These are phyloP conservation scores for Pichia sporocuriosa DNA, from an alignment of 805 yeast genomes.

Conservation along the genomic window DNA sequence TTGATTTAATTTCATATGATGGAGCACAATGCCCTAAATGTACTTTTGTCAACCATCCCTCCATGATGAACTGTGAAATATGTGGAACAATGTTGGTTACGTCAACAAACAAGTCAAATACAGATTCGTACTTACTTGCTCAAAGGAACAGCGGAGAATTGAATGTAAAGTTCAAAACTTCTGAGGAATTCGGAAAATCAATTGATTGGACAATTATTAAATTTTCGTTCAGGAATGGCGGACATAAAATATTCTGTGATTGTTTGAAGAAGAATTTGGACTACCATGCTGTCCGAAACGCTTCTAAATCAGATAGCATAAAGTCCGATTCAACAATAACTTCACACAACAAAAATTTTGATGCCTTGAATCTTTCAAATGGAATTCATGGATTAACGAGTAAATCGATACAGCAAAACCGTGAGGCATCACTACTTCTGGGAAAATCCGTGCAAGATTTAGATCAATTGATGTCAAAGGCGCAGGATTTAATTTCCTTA, in stretches of 20 bases:
- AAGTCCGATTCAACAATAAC: constrained; percentile 1
- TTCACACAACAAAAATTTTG: not conserved
- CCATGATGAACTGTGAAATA: constrained; percentile 73
- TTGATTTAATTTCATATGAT: constrained; percentile 22
- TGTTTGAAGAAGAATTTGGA: constrained; percentile 46
- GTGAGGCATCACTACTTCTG: constrained; percentile 54
- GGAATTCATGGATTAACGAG: constrained; percentile 72
- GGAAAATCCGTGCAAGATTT: constrained; percentile 69
- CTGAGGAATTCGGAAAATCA: constrained; percentile 10
- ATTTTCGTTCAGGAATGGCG: constrained; percentile 70
- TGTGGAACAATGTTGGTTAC: constrained; percentile 57
- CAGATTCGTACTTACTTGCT: constrained; percentile 14
- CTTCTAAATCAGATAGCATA: not conserved
- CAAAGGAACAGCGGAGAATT: not conserved
- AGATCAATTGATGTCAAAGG: constrained; percentile 69
- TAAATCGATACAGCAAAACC: constrained; percentile 45
- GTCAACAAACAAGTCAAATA: not conserved
- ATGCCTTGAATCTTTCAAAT: not conserved
- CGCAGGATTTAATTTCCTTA: constrained; percentile 60
- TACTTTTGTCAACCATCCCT: constrained; percentile 76
- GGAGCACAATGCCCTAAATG: constrained; percentile 40
- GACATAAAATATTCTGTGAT: constrained; percentile 48
- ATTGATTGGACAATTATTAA: constrained; percentile 39
- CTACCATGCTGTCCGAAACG: constrained; percentile 8
- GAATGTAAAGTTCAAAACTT: constrained; percentile 1